These are phyloP conservation scores for Talaromyces sp. DNA, from an alignment of 2,329 filamentous ascomycete species.

Conservation along the genomic window DNA sequence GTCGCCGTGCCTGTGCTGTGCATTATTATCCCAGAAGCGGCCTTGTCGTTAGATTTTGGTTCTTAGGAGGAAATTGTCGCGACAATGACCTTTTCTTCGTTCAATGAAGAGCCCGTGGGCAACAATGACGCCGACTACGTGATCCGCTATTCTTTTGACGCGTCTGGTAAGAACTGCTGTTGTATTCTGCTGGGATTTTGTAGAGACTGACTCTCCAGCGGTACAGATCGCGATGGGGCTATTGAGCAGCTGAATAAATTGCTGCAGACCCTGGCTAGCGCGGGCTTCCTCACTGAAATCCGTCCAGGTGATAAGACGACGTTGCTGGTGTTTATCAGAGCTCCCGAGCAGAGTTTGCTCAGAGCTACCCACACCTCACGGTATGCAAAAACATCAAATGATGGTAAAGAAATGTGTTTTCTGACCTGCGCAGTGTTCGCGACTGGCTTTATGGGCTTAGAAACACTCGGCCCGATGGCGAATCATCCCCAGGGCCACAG, in stretches of 20 bases:
- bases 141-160: constrained; percentile 69
- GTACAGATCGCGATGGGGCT: constrained; percentile 62
- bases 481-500: constrained; percentile 70
- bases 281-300: constrained; percentile 82
- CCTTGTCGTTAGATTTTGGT: neutral
- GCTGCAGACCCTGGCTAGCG: constrained; percentile 66
- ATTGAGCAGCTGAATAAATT: constrained; percentile 73
- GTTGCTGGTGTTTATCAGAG: constrained; percentile 77
- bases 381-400: constrained; percentile 30
- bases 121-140: constrained; percentile 84
- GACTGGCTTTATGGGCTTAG: constrained; percentile 95
- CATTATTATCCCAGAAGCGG: neutral
- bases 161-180: constrained; percentile 51
- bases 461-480: constrained; percentile 66
- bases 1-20: neutral
- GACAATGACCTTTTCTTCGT: constrained; percentile 25
- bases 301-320: constrained; percentile 71
- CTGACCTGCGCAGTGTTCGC: constrained; percentile 59
- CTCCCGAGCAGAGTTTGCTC: constrained; percentile 70
- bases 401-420: neutral
- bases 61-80: neutral
- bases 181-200: neutral
- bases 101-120: constrained; percentile 30
- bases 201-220: neutral
- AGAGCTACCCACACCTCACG: constrained; percentile 80